Conservation (phyloP, 345 rosid species). For the Eutrema japonicum region DNA sequence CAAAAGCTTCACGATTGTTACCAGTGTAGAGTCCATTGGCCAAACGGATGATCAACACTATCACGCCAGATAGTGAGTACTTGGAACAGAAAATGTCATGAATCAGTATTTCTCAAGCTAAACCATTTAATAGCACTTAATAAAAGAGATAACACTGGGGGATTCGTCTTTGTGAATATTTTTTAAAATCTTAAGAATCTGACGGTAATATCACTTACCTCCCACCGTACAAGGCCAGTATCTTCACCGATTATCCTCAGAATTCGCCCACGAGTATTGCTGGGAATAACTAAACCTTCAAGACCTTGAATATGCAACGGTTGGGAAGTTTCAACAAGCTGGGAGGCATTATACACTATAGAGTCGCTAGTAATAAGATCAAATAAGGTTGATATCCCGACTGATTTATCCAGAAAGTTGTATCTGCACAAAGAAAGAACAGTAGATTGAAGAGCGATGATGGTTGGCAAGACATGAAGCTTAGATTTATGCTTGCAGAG, state of each 20-base stretch:
- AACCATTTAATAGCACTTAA: constrained; percentile 12
- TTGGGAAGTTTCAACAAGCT: constrained; percentile 67
- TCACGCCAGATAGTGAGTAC: constrained; percentile 73
- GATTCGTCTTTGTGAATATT: neutral
- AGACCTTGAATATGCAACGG: constrained; percentile 75
- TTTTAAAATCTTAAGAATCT: constrained; percentile 5
- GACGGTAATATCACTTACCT: constrained; percentile 55
- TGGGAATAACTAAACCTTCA: constrained; percentile 79
- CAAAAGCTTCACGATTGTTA: constrained; percentile 59
- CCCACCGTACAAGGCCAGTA: constrained; percentile 94
- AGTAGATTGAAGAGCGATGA: constrained; percentile 20
- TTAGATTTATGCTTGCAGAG: constrained; percentile 11
- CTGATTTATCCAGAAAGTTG: constrained; percentile 84
- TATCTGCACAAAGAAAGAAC: constrained; percentile 57
- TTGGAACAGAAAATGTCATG: constrained; percentile 39
- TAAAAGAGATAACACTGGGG: constrained; percentile 1
- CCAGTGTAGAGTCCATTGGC: constrained; percentile 65
- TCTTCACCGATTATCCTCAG: constrained; percentile 61
- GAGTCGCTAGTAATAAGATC: constrained; percentile 63
- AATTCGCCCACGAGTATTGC: constrained; percentile 73
- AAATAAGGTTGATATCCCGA: constrained; percentile 79
- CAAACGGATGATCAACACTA: constrained; percentile 76
- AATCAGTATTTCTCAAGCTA: constrained; percentile 35
- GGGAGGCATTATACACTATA: constrained; percentile 55
- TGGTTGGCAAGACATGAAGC: constrained; percentile 26